Evolutionary conservation across 2,329 filamentous ascomycete genomes (phyloP).

Genomic region (Diplodia corticola): DNA sequence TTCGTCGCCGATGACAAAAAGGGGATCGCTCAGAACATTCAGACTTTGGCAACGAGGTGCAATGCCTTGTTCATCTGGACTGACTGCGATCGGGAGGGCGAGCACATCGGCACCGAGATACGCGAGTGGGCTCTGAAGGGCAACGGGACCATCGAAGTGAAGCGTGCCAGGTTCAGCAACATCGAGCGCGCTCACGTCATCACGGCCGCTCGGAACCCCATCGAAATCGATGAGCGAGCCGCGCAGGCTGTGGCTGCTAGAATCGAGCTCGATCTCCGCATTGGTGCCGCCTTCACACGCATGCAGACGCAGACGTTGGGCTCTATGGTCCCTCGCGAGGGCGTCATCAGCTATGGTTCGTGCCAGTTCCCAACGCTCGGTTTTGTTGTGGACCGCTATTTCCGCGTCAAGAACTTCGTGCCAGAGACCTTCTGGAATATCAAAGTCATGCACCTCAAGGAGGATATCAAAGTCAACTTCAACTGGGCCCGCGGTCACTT

Average conservation of each 20-base stretch:
- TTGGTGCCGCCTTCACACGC: slow-evolving; percentile 89
- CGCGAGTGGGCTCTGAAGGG: slow-evolving; percentile 73
- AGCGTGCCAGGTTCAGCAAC: slow-evolving; percentile 90
- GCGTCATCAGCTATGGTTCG: slow-evolving; percentile 84
- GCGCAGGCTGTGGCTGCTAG: slow-evolving; percentile 84
- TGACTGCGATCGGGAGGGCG: slow-evolving; percentile 95
- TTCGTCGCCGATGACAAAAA: slow-evolving; percentile 71
- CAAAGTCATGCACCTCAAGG: slow-evolving; percentile 75
- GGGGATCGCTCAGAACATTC: slow-evolving; percentile 81
- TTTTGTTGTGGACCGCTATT: slow-evolving; percentile 95
- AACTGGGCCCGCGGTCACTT: slow-evolving; percentile 78
- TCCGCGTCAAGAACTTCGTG: slow-evolving; percentile 89
- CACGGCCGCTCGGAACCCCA: slow-evolving; percentile 73
- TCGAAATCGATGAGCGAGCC: slow-evolving; percentile 79
- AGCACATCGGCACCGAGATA: slow-evolving; percentile 93
- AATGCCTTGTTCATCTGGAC: slow-evolving; percentile 92
- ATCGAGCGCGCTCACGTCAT: slow-evolving; percentile 93
- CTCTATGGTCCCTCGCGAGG: slow-evolving; percentile 63
- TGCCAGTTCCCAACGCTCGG: slow-evolving; percentile 97
- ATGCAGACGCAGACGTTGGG: slow-evolving; percentile 81
- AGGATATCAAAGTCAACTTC: slow-evolving; percentile 79
- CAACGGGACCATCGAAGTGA: slow-evolving; percentile 74
- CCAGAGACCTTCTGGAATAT: slow-evolving; percentile 93
- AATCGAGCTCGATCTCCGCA: slow-evolving; percentile 87
- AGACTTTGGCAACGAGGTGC: slow-evolving; percentile 70